Percentiles rank a stretch among this genome's conserved stretches.
Evolutionary conservation across 345 rosid genomes (phyloP).

Genomic region (Orychophragmus violaceus): DNA sequence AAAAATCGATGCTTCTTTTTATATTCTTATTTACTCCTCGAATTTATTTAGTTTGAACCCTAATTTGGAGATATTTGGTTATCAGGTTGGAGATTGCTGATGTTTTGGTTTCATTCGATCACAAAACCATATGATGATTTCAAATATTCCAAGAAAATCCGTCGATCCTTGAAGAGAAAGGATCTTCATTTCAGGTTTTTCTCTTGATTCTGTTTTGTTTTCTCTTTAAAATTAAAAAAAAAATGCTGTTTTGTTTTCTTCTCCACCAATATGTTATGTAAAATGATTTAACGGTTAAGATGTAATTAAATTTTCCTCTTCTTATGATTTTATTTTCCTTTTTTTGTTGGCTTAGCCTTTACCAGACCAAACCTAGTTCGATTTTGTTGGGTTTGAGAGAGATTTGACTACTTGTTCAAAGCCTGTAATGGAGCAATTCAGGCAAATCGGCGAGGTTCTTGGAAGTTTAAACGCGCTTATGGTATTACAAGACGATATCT

Average conservation of each 20-base stretch:
- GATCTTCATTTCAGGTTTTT: constrained; percentile 25
- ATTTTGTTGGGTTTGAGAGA: neutral
- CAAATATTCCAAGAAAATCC: neutral
- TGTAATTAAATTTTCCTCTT: neutral
- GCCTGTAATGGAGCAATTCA: constrained; percentile 61
- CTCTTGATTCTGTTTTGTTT: neutral
- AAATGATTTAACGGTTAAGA: neutral
- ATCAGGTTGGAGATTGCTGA: neutral
- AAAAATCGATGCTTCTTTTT: neutral
- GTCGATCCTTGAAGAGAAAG: neutral
- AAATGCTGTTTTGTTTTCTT: too few species aligned
- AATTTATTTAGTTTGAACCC: neutral
- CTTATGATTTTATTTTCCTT: neutral
- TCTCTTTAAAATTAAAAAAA: too few species aligned
- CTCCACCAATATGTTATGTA: neutral
- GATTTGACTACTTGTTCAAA: neutral
- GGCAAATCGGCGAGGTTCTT: constrained; percentile 84
- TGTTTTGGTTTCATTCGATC: constrained; percentile 9
- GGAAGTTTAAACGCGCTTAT: constrained; percentile 82
- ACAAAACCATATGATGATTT: neutral
- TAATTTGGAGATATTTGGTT: neutral
- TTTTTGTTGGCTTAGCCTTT: neutral
- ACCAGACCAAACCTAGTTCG: neutral
- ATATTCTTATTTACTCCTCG: neutral
- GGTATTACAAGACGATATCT: constrained; percentile 75